Base-by-base conservation (phyloP, 345 rosid genomes). In the Carallia pectinifolia region DNA sequence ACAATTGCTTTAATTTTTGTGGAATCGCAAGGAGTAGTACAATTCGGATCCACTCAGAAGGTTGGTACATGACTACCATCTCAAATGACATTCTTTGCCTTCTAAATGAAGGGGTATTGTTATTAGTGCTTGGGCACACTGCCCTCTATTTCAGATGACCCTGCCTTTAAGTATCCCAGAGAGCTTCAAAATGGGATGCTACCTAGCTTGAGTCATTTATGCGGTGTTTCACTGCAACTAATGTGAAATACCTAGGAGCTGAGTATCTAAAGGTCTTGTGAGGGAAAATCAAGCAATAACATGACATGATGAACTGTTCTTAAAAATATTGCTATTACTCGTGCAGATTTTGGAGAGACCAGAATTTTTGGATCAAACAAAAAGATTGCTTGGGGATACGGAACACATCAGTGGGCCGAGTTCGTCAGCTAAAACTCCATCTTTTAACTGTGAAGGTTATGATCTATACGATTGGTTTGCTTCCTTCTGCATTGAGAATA, bases 21-120 rank as follows among this genome's bases (percentile, higher is more conserved):
- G 62, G 86, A 83, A 80, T 77, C 86, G 5, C 75, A 67, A 39
- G 97, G 97, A 61, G 96, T 94, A 60, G 39, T 90, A 61, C 96
- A 87, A 81, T 84, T 94, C 67, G 99, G 99, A 81, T 89, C 99
- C 61, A 79, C 76, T 68, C 77, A 73, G 59, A 89, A 90, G 97
- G 98, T 94, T 74, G 72, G 92, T 75, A 48, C 15, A 17, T 6
- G 13, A 38, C 53, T 50, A 55, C 23, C 30, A 68, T 31, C 38
- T 44, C 66, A 71, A 47, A 54, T 34, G 61, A 44, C 34, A 64
- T 65, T 61, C 38, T 6, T 7, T 16, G 13, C 59, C 17, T 52
- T 31, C 31, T 40, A 40, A 16, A 19, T 13, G 50, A 44, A 44
- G 12, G 4, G 4, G 4, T 12, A 3, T 12, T 40, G 13, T 40